phyloP scores from a whole-genome alignment of 495 filamentous ascomycete genomes.

The Pseudotulostoma volvatum region DNA sequence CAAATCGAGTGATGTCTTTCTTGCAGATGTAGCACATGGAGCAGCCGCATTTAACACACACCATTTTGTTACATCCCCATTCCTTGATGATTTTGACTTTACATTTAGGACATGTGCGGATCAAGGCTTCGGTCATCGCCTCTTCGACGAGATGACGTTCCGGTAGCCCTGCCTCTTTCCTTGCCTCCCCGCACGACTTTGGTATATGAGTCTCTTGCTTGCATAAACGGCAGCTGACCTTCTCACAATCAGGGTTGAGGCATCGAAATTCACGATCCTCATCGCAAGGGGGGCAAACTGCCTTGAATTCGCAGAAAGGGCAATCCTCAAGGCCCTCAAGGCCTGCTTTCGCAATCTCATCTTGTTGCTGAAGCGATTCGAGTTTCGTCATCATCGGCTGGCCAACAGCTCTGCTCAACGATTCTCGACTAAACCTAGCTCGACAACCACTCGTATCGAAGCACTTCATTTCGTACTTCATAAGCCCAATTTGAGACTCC shows the following conservation, averaged over 20 bases:
- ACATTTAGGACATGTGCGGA: conserved; percentile 48
- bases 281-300: conserved; percentile 49
- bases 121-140: conserved; percentile 64
- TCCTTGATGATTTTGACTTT: conserved; percentile 49
- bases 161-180: conserved; percentile 39
- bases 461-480: conserved; percentile 42
- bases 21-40: conserved; percentile 91
- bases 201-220: conserved; percentile 58
- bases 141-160: conserved; percentile 59
- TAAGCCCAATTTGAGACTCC: conserved; percentile 48
- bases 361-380: conserved; percentile 52
- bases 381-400: conserved; percentile 38
- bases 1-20: conserved; percentile 19
- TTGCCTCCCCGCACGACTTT: conserved; percentile 50
- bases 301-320: conserved; percentile 72
- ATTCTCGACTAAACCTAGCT: conserved; percentile 29
- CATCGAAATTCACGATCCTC: conserved; percentile 63
- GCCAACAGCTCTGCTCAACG: conserved; percentile 41
- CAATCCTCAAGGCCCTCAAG: conserved; percentile 53
- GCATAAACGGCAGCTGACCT: conserved; percentile 59
- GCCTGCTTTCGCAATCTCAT: conserved; percentile 45
- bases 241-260: conserved; percentile 44
- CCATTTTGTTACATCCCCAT: conserved; percentile 74
- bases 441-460: conserved; percentile 36
- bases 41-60: conserved; percentile 81